phyloP scores from a whole-genome alignment of 345 rosid genomes.

The Xanthoceras sorbifolium region DNA sequence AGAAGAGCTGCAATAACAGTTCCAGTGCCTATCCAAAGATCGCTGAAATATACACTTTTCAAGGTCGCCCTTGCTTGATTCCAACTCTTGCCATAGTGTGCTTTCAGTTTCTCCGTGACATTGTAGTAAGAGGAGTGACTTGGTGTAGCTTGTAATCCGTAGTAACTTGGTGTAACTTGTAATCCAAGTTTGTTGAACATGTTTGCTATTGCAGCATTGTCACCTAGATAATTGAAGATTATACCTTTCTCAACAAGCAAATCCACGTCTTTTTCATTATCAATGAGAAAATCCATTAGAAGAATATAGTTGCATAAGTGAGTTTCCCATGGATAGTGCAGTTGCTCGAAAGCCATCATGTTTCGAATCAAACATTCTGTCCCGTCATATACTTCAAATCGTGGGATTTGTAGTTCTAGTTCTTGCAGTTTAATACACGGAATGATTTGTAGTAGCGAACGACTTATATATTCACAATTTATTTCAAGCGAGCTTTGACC shows the following conservation, averaged over 20 bases:
- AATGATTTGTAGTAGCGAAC: neutral
- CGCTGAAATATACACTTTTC: constrained; percentile 28
- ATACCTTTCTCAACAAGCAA: neutral
- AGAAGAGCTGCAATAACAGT: neutral
- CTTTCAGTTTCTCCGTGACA: neutral
- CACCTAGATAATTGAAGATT: neutral
- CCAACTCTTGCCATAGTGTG: neutral
- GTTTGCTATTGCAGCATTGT: neutral
- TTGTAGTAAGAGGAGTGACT: neutral
- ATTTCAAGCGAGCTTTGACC: neutral
- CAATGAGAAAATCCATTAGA: neutral
- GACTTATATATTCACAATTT: neutral
- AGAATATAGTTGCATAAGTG: neutral
- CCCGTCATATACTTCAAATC: neutral
- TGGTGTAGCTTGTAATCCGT: neutral
- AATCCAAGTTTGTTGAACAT: neutral
- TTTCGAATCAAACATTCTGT: neutral
- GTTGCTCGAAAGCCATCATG: neutral
- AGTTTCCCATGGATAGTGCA: neutral
- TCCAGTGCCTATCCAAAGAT: constrained; percentile 29
- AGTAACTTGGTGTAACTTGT: neutral
- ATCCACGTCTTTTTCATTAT: constrained; percentile 2
- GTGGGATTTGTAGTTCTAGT: neutral
- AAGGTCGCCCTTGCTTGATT: constrained; percentile 20
- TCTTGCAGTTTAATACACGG: too few relatives aligned